Base-by-base conservation (phyloP, 2,329 filamentous ascomycete species). In the Exophiala xenobiotica region DNA sequence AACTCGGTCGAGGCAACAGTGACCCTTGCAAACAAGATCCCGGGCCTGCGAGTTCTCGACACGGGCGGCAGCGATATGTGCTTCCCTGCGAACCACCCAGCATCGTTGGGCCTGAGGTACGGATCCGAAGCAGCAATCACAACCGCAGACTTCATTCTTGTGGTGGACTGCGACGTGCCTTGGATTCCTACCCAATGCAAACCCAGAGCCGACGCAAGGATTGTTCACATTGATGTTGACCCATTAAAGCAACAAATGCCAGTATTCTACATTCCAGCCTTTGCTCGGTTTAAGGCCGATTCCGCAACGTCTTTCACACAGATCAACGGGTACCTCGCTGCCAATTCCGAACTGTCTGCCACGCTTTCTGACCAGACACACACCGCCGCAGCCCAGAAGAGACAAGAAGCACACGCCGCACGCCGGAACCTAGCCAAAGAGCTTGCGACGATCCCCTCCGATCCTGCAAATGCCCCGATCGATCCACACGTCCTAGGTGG, bases 141-240 rank as follows among this genome's bases (percentile, higher is more conserved):
- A 52, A 82, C 82, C 0, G 89, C 91, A 0, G 92, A 96, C 66
- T 81, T 90, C 8, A 95, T 96, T 53, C 60, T 96, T 1, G 85
- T 96, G 2, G 65, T 95, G 19, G 87, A 96, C 68, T 95, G 90
- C 58, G 91, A 96, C 64, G 90, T 96, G 0, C 91, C 91, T 0
- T 96, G 90, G 90, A 90, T 96, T 49, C 84, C 86, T n/a, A 93
- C 89, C 0, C 82, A 83, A 54, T 84, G 79, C 69, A 76, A 77
- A 39, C 84, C 84, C 0, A 75, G 72, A 3, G 67, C 72, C 1
- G 69, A 73, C 5, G 78, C 82, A 2, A 81, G 76, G 53, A 80
- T 87, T 56, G 78, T 81, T 51, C 84, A 87, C 60, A 73, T 87
- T 43, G 85, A 87, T 59, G 74, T 81, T 27, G 85, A 87, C 56